Evolutionary conservation across 2,329 filamentous ascomycete species (phyloP), one percentile per base, ranked within the genome.

Genomic region (Sporothrix mexicana): DNA sequence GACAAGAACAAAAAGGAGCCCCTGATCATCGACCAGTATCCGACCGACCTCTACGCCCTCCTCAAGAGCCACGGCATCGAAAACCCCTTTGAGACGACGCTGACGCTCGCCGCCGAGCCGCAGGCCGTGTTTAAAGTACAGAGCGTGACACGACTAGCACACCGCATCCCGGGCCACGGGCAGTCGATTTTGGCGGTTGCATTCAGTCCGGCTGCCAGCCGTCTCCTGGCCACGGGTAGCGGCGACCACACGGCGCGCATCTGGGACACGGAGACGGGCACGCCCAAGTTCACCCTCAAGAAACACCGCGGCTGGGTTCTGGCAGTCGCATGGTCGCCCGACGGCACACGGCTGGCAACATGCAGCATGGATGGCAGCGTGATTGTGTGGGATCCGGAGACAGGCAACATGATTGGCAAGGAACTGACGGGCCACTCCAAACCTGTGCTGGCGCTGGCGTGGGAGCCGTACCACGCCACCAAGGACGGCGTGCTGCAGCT

Each of bases 91-190:
- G 88, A 90, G 78, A 78, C 81, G 2, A 83, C 82, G 0, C 77
- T 84, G 69, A 85, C 87, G 1, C 84, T 91, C 36, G 86, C 86
- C 51, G 88, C 89, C 59, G 88, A 90, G 78, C 95, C 96, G 0
- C 95, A 99, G 81, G 94, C 95, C 25, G 92, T 98, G 0, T 98
- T 98, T 85, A 91, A 92, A 78, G 96, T 98, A 30, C 94, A 96
- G 78, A 92, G 94, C 12, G 94, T 98, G 57, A 95, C 95, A 67
- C 88, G 96, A 81, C 95, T 96, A 83, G 92, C 95, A 7, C 93
- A 95, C 74, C 91, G 91, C 71, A 97, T 98, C 76, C 91, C 92
- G 3, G 96, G 96, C 13, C 96, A 99, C 81, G 95, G 94, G 53
- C 93, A 97, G 80, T 91, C 95, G 2, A 98, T 98, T 77, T 85